Evolutionary conservation across 2,329 filamentous ascomycete species (phyloP).

Genomic region (Rhinocladiella mackenziei): DNA sequence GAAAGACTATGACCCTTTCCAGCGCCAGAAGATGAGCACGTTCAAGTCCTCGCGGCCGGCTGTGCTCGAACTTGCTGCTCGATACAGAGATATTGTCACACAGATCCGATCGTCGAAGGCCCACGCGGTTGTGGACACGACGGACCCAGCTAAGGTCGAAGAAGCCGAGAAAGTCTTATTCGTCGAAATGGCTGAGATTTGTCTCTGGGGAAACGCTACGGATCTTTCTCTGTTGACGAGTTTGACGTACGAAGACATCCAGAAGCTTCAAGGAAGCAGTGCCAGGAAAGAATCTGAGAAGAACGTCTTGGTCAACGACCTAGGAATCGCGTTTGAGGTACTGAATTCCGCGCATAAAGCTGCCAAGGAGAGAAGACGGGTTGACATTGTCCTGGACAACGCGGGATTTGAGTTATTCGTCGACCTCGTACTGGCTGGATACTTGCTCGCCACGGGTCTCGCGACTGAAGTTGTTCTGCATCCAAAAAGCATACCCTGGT

Average conservation of each 20-base stretch:
- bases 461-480: constrained; percentile 85
- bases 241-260: constrained; percentile 67
- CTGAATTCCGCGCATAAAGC: constrained; percentile 64
- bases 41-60: constrained; percentile 31
- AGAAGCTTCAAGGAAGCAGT: constrained; percentile 86
- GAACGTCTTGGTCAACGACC: constrained; percentile 88
- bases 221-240: constrained; percentile 33
- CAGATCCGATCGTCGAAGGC: constrained; percentile 29
- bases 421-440: constrained; percentile 86
- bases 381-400: constrained; percentile 96
- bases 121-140: constrained; percentile 42
- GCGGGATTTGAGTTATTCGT: constrained; percentile 97
- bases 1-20: constrained; percentile 62
- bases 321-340: constrained; percentile 65
- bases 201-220: constrained; percentile 37
- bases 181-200: constrained; percentile 35
- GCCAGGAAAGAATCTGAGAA: constrained; percentile 82
- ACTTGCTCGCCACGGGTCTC: constrained; percentile 76
- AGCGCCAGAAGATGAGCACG: constrained; percentile 32
- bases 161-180: constrained; percentile 32
- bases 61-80: constrained; percentile 30
- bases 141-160: constrained; percentile 45
- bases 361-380: constrained; percentile 59
- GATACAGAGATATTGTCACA: constrained; percentile 29
- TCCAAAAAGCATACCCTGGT: constrained; percentile 95